Percentiles rank a stretch among this genome's conserved stretches.
Conservation (phyloP, 2,329 filamentous ascomycete genomes). For the Trichoderma harzianum region DNA sequence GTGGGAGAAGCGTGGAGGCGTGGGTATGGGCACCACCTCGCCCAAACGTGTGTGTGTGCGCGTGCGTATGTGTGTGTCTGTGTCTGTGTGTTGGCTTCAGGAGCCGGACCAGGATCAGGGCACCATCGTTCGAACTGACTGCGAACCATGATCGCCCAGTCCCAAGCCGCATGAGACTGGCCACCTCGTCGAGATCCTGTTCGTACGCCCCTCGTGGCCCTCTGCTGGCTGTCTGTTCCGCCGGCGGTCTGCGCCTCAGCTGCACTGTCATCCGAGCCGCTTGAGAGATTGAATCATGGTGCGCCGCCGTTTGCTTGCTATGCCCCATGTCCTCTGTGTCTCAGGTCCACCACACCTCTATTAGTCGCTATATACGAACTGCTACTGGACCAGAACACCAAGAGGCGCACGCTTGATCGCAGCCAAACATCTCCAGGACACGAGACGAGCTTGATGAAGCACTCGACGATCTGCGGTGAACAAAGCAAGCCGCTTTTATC, state of each 20-base stretch:
- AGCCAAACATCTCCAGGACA: not conserved
- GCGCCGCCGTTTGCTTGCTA: slow-evolving; percentile 7
- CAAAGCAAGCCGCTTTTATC: not conserved
- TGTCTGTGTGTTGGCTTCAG: slow-evolving; percentile 12
- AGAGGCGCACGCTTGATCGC: slow-evolving; percentile 1
- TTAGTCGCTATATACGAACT: not conserved
- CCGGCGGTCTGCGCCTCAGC: slow-evolving; percentile 20
- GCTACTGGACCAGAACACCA: slow-evolving; percentile 10
- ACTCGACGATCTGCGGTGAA: slow-evolving; percentile 16
- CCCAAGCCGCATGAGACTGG: slow-evolving; percentile 5
- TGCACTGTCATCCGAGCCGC: slow-evolving; percentile 20
- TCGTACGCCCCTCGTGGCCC: slow-evolving; percentile 9
- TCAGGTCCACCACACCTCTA: slow-evolving; percentile 19
- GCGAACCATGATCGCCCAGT: slow-evolving; percentile 27
- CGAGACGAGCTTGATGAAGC: not conserved
- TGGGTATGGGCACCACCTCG: not conserved
- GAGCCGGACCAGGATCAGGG: slow-evolving; percentile 19
- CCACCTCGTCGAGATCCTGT: slow-evolving; percentile 11
- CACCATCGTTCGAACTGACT: slow-evolving; percentile 26
- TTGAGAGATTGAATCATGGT: slow-evolving; percentile 19
- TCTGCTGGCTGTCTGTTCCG: slow-evolving; percentile 10
- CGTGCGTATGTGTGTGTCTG: not conserved
- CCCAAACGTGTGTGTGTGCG: not conserved
- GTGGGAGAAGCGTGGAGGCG: not conserved
- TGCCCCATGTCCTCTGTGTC: slow-evolving; percentile 8